Conservation (phyloP, 352 stramenopile species). For the Elongisporangium prolatum region DNA sequence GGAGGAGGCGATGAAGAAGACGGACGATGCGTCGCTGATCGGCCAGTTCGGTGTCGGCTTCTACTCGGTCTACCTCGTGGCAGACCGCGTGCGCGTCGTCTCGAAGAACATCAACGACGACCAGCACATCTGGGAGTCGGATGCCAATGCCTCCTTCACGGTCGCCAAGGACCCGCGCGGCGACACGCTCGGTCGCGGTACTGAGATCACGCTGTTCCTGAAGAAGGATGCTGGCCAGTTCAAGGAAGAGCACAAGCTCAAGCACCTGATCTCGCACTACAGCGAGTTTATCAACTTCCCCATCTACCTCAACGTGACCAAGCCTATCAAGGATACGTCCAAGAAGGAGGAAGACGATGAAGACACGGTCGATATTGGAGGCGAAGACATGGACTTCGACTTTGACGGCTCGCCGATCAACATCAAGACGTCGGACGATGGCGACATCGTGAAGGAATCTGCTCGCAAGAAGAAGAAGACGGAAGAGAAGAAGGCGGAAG, state of each 20-base stretch:
- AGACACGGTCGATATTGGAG: slow-evolving; percentile 60
- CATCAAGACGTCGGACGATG: slow-evolving; percentile 31
- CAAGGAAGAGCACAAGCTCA: slow-evolving; percentile 92
- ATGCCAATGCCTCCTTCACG: slow-evolving; percentile 95
- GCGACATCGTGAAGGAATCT: slow-evolving; percentile 27
- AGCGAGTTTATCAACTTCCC: slow-evolving; percentile 99
- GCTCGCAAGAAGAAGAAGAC: slow-evolving; percentile 56
- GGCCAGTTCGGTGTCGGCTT: slow-evolving; percentile 99
- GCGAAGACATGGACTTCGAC: slow-evolving; percentile 37
- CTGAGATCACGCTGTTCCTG: slow-evolving; percentile 98
- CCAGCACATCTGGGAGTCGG: slow-evolving; percentile 99
- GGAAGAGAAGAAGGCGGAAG: slow-evolving; percentile 69
- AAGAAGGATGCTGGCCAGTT: slow-evolving; percentile 98
- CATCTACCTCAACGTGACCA: slow-evolving; percentile 96
- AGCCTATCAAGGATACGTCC: slow-evolving; percentile 77
- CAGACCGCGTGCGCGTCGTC: slow-evolving; percentile 94
- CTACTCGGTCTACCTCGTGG: slow-evolving; percentile 99
- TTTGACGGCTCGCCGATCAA: slow-evolving; percentile 52
- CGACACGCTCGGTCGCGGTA: slow-evolving; percentile 95
- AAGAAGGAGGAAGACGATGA: slow-evolving; percentile 86
- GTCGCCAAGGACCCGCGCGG: slow-evolving; percentile 95
- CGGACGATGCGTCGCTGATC: slow-evolving; percentile 95
- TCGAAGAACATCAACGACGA: slow-evolving; percentile 97
- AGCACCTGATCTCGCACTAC: slow-evolving; percentile 95
- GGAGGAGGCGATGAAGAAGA: slow-evolving; percentile 87